A percentile compares a stretch with the other conserved stretches of the same genome.
Conservation (phyloP, 2,329 filamentous ascomycete species). For the Hirsutella minnesotensis region DNA sequence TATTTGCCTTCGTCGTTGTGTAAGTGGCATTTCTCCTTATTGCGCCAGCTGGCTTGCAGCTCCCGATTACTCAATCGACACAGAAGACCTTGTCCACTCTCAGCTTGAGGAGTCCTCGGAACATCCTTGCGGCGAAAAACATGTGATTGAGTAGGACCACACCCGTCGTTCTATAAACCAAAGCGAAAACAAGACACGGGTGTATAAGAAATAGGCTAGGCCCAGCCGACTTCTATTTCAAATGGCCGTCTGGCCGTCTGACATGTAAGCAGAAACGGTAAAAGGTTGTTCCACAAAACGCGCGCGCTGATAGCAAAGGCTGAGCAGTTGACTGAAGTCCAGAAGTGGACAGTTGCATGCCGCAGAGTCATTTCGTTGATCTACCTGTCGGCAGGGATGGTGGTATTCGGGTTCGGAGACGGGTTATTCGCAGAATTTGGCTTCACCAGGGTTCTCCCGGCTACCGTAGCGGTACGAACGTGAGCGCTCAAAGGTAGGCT, state of each 20-base stretch:
- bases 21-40: slow-evolving; percentile 5
- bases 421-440: slow-evolving; percentile 50
- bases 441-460: slow-evolving; percentile 47
- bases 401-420: slow-evolving; percentile 64
- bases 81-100: neutral
- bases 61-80: neutral
- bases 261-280: slow-evolving; percentile 16
- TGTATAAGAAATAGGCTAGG: slow-evolving; percentile 10
- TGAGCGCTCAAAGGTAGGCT: slow-evolving; percentile 49
- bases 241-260: slow-evolving; percentile 16
- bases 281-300: slow-evolving; percentile 19
- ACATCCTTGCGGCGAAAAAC: neutral
- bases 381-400: slow-evolving; percentile 24
- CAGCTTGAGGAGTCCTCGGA: neutral
- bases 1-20: slow-evolving; percentile 5
- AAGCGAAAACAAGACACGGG: slow-evolving; percentile 7
- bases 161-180: slow-evolving; percentile 15
- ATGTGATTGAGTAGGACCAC: neutral
- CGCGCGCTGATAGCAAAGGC: slow-evolving; percentile 23
- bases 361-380: neutral
- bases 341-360: neutral
- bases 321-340: slow-evolving; percentile 9
- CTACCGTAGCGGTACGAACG: slow-evolving; percentile 46
- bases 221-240: slow-evolving; percentile 13
- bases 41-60: slow-evolving; percentile 2